Evolutionary conservation across 169 alveolate species (phyloP), one percentile per base, ranked within the genome.

Genomic region (Eimeria mitis): DNA sequence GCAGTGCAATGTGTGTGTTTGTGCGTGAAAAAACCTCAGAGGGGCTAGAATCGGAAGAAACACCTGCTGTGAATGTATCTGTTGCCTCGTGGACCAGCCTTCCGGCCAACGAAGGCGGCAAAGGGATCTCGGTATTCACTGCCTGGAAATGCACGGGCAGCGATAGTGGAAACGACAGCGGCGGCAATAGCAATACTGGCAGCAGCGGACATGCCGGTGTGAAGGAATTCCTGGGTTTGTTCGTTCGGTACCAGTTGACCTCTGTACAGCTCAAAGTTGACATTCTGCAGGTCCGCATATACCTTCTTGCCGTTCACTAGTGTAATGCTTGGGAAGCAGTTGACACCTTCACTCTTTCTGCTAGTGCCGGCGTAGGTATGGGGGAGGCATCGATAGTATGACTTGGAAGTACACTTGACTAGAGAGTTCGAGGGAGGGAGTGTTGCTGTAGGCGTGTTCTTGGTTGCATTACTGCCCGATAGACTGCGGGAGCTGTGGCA

Each of bases 251-350:
- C 49, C 94, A 61, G 9, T 49, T 87, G 70, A 42, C 37, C 40
- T 65, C 94, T 9, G 81, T 87, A 23, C 94, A 87, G 83, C 94
- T 87, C 54, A 87, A 44, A 87, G 40, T 65, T 42, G 94, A 87
- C 52, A 65, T 87, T 3, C 28, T 87, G 83, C 94, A 87, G 94
- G 94, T 87, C 14, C 42, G 94, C 47, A n/a, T 61, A 23, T 65
- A 44, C 89, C 37, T 16, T 28, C 23, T 21, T 59, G 34, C 37
- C 42, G 28, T 54, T 84, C 75, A 52, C 25, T 56, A 25, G 40
- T 54, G 54, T 40, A 42, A 37, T 83, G 52, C 54, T 6, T 71
- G 37, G 23, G 13, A 13, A 37, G 91, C 19, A 13, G 21, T 37
- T 21, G 71, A 34, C 49, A 13, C 37, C 59, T 61, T 40, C 75